Evolutionary conservation across 2,329 filamentous ascomycete species (phyloP).

Genomic region (Ophiostoma quercus): DNA sequence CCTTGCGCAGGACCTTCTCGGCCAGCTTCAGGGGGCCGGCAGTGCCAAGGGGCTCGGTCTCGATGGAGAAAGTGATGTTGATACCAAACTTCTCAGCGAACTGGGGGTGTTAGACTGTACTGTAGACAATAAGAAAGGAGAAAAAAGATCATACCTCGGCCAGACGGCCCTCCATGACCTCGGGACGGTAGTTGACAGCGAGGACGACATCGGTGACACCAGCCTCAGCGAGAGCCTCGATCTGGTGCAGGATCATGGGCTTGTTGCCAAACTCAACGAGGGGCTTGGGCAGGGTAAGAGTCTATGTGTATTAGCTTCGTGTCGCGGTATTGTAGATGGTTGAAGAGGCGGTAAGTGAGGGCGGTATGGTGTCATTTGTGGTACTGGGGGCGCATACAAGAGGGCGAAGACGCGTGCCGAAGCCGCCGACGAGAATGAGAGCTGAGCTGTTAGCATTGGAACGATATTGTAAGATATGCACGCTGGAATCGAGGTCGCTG

Average conservation of each 20-base stretch:
- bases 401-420: slow-evolving; percentile 94
- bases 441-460: slow-evolving; percentile 47
- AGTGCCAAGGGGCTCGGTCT: slow-evolving; percentile 90
- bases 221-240: slow-evolving; percentile 86
- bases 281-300: slow-evolving; percentile 92
- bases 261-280: slow-evolving; percentile 98
- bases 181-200: slow-evolving; percentile 96
- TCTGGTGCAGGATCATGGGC: slow-evolving; percentile 98
- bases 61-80: slow-evolving; percentile 94
- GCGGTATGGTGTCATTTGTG: background rate
- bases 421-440: slow-evolving; percentile 98
- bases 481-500: background rate
- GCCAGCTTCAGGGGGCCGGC: slow-evolving; percentile 93
- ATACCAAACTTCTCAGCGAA: slow-evolving; percentile 91
- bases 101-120: slow-evolving; percentile 38
- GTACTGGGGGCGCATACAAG: slow-evolving; percentile 57
- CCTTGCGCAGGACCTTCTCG: slow-evolving; percentile 85
- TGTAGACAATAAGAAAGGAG: too few relatives aligned
- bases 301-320: slow-evolving; percentile 49
- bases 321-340: background rate
- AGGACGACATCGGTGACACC: slow-evolving; percentile 97
- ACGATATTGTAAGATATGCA: background rate
- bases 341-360: slow-evolving; percentile 12
- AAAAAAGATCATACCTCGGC: slow-evolving; percentile 59
- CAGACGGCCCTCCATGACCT: slow-evolving; percentile 92